A percentile compares a stretch with the other conserved stretches of the same genome.
Evolutionary conservation across 208 protist genomes (phyloP).

Genomic region (Balamuthia mandrillaris): DNA sequence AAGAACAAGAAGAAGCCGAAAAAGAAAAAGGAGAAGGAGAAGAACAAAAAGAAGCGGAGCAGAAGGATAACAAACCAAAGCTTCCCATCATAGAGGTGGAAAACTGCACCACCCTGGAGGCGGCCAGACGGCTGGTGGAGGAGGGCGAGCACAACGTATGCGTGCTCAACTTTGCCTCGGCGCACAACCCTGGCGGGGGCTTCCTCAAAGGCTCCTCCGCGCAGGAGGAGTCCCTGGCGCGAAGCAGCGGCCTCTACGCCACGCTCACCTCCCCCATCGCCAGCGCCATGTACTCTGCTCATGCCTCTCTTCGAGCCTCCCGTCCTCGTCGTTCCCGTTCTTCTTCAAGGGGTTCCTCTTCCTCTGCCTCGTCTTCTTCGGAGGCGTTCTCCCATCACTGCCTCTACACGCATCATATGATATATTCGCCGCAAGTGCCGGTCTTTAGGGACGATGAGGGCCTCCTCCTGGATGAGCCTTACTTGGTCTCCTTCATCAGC

Average conservation of each 20-base stretch:
- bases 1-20: no score
- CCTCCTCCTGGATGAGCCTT: background rate
- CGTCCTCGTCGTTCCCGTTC: no score
- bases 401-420: slow-evolving; percentile 37
- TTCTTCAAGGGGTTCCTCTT: slow-evolving; percentile 9
- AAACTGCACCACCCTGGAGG: background rate
- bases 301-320: no score
- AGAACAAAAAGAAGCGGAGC: no score
- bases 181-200: slow-evolving; percentile 52
- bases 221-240: slow-evolving; percentile 48
- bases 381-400: background rate
- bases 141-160: no score
- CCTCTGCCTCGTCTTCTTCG: no score
- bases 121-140: background rate
- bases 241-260: slow-evolving; percentile 39
- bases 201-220: slow-evolving; percentile 47
- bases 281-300: background rate
- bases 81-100: no score
- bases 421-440: slow-evolving; percentile 7
- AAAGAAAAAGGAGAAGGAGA: no score
- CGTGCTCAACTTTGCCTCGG: slow-evolving; percentile 56
- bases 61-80: no score
- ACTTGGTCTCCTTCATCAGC: slow-evolving; percentile 27
- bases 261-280: background rate
- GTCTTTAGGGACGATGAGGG: slow-evolving; percentile 36